Evolutionary conservation across 2,329 filamentous ascomycete species (phyloP).

Genomic region (Trichoderma hamatum): DNA sequence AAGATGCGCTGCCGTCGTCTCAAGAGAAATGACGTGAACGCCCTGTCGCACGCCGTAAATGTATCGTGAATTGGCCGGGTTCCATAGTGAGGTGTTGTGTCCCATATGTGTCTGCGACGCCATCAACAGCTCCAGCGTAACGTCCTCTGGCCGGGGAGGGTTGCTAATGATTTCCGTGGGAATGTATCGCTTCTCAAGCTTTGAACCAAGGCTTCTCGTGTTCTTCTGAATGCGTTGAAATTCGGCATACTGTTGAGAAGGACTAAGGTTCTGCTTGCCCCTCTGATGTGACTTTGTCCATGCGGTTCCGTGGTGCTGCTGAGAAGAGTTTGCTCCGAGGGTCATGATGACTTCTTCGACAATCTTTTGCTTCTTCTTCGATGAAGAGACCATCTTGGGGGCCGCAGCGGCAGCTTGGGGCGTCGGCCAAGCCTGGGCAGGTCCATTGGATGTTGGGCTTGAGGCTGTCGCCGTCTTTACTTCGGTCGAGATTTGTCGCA

Average conservation of each 20-base stretch:
- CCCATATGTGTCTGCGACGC: slow-evolving; percentile 87
- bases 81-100: slow-evolving; percentile 89
- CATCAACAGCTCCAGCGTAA: slow-evolving; percentile 89
- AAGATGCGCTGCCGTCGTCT: slow-evolving; percentile 84
- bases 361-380: slow-evolving; percentile 42
- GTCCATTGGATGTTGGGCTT: slow-evolving; percentile 10
- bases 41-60: slow-evolving; percentile 89
- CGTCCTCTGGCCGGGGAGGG: slow-evolving; percentile 75
- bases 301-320: slow-evolving; percentile 39
- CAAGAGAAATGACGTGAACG: slow-evolving; percentile 90
- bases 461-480: slow-evolving; percentile 30
- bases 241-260: slow-evolving; percentile 45
- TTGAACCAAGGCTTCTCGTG: slow-evolving; percentile 54
- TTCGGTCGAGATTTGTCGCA: slow-evolving; percentile 42
- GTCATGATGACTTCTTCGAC: slow-evolving; percentile 41
- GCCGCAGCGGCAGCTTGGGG: slow-evolving; percentile 30
- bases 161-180: slow-evolving; percentile 68
- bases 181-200: slow-evolving; percentile 60
- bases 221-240: slow-evolving; percentile 45
- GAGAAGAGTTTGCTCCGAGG: slow-evolving; percentile 41
- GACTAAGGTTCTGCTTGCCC: slow-evolving; percentile 41
- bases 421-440: slow-evolving; percentile 32
- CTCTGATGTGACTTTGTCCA: slow-evolving; percentile 41
- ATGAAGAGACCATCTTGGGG: slow-evolving; percentile 33
- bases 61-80: slow-evolving; percentile 90